Evolutionary conservation across 345 rosid genomes (phyloP).

Genomic region (Syzygium aqueum): DNA sequence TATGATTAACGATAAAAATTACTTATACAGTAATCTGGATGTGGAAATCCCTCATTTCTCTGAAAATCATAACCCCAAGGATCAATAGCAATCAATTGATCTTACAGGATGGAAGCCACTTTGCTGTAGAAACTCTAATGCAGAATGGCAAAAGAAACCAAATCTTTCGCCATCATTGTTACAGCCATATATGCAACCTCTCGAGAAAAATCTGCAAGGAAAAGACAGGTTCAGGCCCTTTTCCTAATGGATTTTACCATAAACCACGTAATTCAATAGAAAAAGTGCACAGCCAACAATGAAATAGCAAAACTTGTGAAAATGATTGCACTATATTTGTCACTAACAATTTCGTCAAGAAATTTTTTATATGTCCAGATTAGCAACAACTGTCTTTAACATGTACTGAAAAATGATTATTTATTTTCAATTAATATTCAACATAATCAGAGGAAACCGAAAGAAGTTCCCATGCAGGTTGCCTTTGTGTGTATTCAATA

Average conservation of each 20-base stretch:
- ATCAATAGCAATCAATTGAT: background rate
- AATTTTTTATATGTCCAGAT: background rate
- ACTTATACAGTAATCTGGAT: background rate
- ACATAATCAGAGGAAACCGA: background rate
- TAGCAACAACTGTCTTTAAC: background rate
- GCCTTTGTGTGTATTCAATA: background rate
- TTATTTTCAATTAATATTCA: background rate
- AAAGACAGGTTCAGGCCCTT: background rate
- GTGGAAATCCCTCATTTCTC: background rate
- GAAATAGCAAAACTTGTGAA: background rate
- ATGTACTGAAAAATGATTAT: background rate
- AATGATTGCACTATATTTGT: background rate
- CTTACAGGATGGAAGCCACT: conserved; percentile 85
- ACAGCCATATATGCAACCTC: conserved; percentile 75
- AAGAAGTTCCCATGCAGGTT: background rate
- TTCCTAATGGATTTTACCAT: background rate
- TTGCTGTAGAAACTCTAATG: conserved; percentile 86
- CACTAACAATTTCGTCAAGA: background rate
- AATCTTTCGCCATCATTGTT: conserved; percentile 77
- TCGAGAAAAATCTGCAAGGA: conserved; percentile 47
- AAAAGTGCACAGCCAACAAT: background rate
- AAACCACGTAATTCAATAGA: background rate
- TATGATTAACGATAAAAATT: background rate
- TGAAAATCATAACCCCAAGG: background rate
- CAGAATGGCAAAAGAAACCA: conserved; percentile 91